Conservation (phyloP, 345 rosid genomes). For the Microcos paniculata region DNA sequence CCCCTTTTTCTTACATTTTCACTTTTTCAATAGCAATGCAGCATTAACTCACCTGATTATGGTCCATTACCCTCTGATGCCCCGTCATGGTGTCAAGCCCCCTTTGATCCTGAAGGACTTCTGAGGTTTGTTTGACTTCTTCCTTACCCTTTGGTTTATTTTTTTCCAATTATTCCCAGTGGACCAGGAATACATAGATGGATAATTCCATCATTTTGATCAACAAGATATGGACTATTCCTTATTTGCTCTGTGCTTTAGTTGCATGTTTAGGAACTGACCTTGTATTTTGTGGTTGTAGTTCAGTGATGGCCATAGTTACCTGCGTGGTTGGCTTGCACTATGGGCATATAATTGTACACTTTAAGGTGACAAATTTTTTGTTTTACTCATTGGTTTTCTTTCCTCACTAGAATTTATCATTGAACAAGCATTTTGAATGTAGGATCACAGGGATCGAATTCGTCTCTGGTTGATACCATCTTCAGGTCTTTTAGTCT, state of each 20-base stretch:
- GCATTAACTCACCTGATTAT: conserved; percentile 63
- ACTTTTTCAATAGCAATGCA: conserved; percentile 57
- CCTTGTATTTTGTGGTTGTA: conserved; percentile 34
- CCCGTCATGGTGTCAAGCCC: conserved; percentile 96
- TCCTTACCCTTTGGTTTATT: not conserved
- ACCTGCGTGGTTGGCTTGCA: conserved; percentile 85
- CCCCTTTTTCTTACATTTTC: not conserved
- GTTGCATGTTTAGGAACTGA: conserved; percentile 6
- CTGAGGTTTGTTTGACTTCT: conserved; percentile 51
- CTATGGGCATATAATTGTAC: conserved; percentile 75
- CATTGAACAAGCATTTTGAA: not conserved
- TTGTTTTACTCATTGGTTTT: not conserved
- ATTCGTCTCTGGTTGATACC: conserved; percentile 52
- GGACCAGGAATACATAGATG: not conserved
- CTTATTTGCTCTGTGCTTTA: not conserved
- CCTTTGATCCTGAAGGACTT: conserved; percentile 93
- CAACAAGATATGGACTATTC: not conserved
- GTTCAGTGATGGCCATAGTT: conserved; percentile 79
- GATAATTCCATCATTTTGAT: not conserved
- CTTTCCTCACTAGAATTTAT: not conserved
- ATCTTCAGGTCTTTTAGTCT: conserved; percentile 49
- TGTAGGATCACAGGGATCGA: conserved; percentile 66
- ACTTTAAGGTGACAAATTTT: conserved; percentile 62
- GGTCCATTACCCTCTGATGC: conserved; percentile 77
- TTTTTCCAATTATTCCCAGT: not conserved